A percentile compares a stretch with the other conserved stretches of the same genome.
phyloP scores from a whole-genome alignment of 176 grass and related monocot genomes.

The Oryza coarctata region DNA sequence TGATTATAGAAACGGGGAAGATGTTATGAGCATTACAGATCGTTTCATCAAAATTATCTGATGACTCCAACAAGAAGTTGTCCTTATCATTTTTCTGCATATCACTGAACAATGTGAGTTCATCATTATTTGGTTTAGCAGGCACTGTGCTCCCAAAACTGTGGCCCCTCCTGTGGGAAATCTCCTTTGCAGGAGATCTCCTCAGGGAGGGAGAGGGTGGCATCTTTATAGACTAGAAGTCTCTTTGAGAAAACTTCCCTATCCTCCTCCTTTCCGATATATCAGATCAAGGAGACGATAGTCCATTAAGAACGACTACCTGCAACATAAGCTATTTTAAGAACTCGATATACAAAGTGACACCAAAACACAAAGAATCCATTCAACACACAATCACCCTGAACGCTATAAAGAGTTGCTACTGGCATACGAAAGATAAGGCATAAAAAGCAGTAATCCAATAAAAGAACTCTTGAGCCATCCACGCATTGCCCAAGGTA shows the following conservation, averaged over 20 bases:
- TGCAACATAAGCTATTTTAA: slow-evolving; percentile 26
- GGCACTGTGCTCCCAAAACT: slow-evolving; percentile 56
- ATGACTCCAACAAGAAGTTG: slow-evolving; percentile 79
- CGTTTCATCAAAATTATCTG: slow-evolving; percentile 79
- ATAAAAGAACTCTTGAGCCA: neutral
- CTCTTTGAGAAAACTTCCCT: slow-evolving; percentile 12
- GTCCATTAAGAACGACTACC: slow-evolving; percentile 17
- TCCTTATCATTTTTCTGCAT: slow-evolving; percentile 84
- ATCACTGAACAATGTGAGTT: slow-evolving; percentile 68
- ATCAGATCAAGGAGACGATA: slow-evolving; percentile 39
- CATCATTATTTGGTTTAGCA: slow-evolving; percentile 72
- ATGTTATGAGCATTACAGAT: slow-evolving; percentile 56
- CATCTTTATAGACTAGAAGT: slow-evolving; percentile 57
- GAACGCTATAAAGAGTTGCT: neutral
- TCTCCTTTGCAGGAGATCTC: slow-evolving; percentile 60
- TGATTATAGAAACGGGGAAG: slow-evolving; percentile 6
- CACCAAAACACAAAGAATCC: slow-evolving; percentile 7
- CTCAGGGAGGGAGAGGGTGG: slow-evolving; percentile 56
- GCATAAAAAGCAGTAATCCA: neutral
- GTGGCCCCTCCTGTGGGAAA: slow-evolving; percentile 56
- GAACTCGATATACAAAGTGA: neutral
- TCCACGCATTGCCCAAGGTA: slow-evolving; percentile 27
- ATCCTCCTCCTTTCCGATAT: slow-evolving; percentile 33
- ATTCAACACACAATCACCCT: neutral
- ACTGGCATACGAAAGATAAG: neutral